Evolutionary conservation across 1,284 basidiomycete species (phyloP).

Genomic region (Rhodotorula sp.): DNA sequence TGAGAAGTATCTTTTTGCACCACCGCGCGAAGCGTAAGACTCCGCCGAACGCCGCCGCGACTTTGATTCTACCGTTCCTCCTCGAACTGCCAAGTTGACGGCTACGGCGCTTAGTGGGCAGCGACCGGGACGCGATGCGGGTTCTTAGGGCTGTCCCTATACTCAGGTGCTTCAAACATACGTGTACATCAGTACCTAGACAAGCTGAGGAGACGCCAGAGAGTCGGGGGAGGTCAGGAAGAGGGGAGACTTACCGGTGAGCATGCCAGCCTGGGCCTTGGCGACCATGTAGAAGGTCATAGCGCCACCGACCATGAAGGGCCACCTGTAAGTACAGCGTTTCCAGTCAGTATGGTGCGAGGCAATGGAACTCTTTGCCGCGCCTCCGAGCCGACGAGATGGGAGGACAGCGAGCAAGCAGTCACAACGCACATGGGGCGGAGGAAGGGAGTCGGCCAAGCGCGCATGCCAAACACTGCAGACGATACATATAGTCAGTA

Average conservation of each 20-base stretch:
- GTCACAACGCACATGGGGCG: constrained; percentile 36
- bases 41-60: too few relatives aligned
- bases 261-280: constrained; percentile 40
- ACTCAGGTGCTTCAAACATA: constrained; percentile 32
- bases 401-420: neutral
- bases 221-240: too few relatives aligned
- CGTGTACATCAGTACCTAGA: neutral
- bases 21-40: neutral
- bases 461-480: constrained; percentile 40
- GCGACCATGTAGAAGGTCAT: constrained; percentile 45
- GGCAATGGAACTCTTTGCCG: neutral
- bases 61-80: neutral
- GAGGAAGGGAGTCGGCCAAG: constrained; percentile 41
- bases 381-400: neutral
- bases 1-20: neutral
- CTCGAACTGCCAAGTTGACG: neutral
- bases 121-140: constrained; percentile 22
- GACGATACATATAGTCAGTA: neutral
- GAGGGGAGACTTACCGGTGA: constrained; percentile 21
- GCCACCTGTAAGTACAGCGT: constrained; percentile 28
- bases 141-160: constrained; percentile 39
- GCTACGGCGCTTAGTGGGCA: constrained; percentile 22
- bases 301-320: constrained; percentile 43
- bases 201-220: too few relatives aligned
- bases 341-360: neutral